Evolutionary conservation across 257 asterid genomes (phyloP), one percentile per base, ranked within the genome.

Genomic region (Apocynum venetum): DNA sequence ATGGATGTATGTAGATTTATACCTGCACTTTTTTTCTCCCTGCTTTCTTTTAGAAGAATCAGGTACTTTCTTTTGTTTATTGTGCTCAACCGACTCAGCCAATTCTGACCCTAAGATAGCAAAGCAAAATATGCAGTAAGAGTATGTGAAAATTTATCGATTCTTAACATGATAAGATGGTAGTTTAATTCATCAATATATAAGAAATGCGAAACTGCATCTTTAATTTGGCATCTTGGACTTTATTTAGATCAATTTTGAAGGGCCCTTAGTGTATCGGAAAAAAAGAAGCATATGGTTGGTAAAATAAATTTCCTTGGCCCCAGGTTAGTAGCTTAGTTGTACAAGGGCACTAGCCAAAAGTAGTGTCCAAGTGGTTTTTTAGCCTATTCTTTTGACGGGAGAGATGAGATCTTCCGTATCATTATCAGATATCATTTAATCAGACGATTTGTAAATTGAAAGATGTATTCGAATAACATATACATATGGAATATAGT

Each of bases 301-400:
- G 76, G 69, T 67, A 36, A 67, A 8, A 49, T 49, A 8, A 75
- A 44, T 8, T 0, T 36, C 14, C 44, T 65, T 65, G 17, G 40
- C 4, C 5, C 56, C 52, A 72, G 61, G 55, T 63, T 40, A 59
- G 60, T 35, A 7, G 64, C 72, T 59, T 65, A 57, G 53, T 78
- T 47, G 79, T 72, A 83, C 12, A 44, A n/a, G 12, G 83, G 85
- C 84, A 85, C 48, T 46, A 86, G 74, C 70, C 72, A 75, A 46
- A 25, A 25, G 31, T 25, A 25, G 31, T 78, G 40, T 73, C 83
- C 76, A 79, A 75, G 74, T 72, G 67, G 57, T 81, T 46, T 46
- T 46, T 46, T n/a, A n/a, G n/a, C n/a, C n/a, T n/a, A n/a, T n/a
- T n/a, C n/a, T n/a, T n/a, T n/a, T n/a, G n/a, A n/a, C n/a, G n/a